phyloP scores from a whole-genome alignment of 148 eudicot species.

The Diospyros lotus region DNA sequence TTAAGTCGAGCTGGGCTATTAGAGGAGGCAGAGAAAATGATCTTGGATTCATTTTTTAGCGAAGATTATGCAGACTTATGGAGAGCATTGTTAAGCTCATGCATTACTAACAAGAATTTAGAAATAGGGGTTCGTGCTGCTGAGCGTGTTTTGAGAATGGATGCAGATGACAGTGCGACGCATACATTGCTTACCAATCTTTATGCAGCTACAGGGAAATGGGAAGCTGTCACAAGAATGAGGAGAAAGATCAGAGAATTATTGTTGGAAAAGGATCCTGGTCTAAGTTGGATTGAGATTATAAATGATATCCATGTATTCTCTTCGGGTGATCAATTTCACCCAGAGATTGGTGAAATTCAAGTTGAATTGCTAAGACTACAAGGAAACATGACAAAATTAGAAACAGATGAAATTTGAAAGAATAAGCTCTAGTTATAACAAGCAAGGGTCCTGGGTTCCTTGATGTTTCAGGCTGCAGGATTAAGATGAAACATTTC shows the following conservation, averaged over 20 bases:
- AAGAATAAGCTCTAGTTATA: neutral
- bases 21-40: constrained; percentile 61
- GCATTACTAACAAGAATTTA: constrained; percentile 43
- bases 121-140: constrained; percentile 56
- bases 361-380: constrained; percentile 35
- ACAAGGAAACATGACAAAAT: constrained; percentile 29
- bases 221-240: constrained; percentile 62
- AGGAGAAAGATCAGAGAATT: constrained; percentile 49
- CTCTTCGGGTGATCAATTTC: constrained; percentile 64
- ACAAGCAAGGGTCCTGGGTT: no score
- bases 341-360: constrained; percentile 42
- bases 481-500: no score
- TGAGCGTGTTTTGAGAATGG: constrained; percentile 32
- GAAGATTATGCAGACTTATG: constrained; percentile 46
- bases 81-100: constrained; percentile 70
- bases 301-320: constrained; percentile 38
- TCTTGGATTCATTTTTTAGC: constrained; percentile 41
- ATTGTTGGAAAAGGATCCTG: constrained; percentile 62
- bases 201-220: constrained; percentile 59
- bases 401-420: constrained; percentile 27
- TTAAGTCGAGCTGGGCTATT: constrained; percentile 74
- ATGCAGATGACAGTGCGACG: constrained; percentile 54
- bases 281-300: constrained; percentile 76
- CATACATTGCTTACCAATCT: constrained; percentile 59
- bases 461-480: no score